Base-by-base conservation (phyloP, 805 yeast genomes). In the Lipomyces sp. region DNA sequence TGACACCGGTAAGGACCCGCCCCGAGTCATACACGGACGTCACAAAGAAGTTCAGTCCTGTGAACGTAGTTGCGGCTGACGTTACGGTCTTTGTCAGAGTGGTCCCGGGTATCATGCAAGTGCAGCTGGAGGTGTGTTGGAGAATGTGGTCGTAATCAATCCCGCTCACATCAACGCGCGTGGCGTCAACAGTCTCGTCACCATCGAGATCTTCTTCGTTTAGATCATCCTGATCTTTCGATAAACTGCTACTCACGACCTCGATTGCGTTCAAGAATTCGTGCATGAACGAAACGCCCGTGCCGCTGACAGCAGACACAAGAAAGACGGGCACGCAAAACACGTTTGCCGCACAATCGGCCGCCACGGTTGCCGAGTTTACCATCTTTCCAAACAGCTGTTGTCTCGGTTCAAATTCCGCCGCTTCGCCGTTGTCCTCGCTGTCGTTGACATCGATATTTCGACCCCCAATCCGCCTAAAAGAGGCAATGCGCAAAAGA, bases 1-100 rank as follows among this genome's bases (percentile, higher is more conserved):
- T 58, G 7, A 51, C 56, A 11, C 59, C 59, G 2, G 56, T 43
- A 34, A 55, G 33, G 3, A 55, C 44, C 23, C 57, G 28, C n/a
- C 59, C 59, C 16, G 53, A 43, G 26, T 55, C 57, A 34, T 46
- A 40, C 33, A 55, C 51, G 18, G 59, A 43, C 35, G 59, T 51
- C 29, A 55, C 53, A 29, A 49, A 55, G 21, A 55, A 55, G 40
- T 44, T 53, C 28, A 43, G 34, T 19, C 29, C 36, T n/a, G n/a
- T n/a, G n/a, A n/a, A n/a, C n/a, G n/a, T n/a, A n/a, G n/a, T n/a
- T n/a, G n/a, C n/a, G n/a, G n/a, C n/a, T n/a, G 24, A 14, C 24
- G 26, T 48, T 47, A 44, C 42, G 26, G 31, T 11, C 11, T 19
- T 21, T 11, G 37, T 24, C 8, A 21, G 14, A 21, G 21, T 6